Conservation (phyloP, 225 moss, liverwort and hornwort genomes). For the Bryum argenteum region DNA sequence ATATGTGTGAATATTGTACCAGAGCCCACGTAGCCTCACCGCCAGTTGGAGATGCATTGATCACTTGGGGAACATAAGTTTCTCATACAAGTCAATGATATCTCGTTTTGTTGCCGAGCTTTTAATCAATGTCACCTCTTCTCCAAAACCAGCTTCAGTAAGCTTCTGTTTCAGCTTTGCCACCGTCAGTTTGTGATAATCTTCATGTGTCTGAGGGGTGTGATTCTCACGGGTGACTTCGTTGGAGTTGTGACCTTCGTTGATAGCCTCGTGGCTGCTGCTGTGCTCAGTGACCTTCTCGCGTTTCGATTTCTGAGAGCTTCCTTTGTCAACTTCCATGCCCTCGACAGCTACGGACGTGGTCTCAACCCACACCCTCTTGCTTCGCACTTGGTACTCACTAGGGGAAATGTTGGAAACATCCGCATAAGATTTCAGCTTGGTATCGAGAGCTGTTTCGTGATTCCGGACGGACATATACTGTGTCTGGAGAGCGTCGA, state of each 20-base stretch:
- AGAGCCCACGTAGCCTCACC: too few species aligned
- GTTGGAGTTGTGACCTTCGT: conserved; percentile 45
- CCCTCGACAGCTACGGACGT: conserved; percentile 32
- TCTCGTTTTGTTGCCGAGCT: conserved; percentile 71
- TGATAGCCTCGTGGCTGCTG: conserved; percentile 45
- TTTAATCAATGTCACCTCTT: conserved; percentile 56
- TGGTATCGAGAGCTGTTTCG: conserved; percentile 74
- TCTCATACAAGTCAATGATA: conserved; percentile 69
- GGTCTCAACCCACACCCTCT: conserved; percentile 57
- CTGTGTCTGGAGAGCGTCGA: conserved; percentile 75
- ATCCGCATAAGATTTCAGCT: conserved; percentile 65
- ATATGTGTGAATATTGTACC: too few species aligned
- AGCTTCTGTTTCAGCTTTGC: conserved; percentile 81
- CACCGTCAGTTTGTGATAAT: conserved; percentile 70
- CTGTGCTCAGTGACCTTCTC: conserved; percentile 60
- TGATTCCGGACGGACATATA: conserved; percentile 66
- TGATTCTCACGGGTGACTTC: conserved; percentile 34
- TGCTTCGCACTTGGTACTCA: conserved; percentile 54
- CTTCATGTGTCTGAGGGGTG: conserved; percentile 29
- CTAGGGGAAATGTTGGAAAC: conserved; percentile 41
- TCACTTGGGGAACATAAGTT: conserved; percentile 42
- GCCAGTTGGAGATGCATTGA: background rate
- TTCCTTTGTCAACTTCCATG: conserved; percentile 58
- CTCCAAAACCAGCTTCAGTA: conserved; percentile 74
- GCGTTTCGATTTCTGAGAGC: conserved; percentile 54